A percentile compares a stretch with the other conserved stretches of the same genome.
Evolutionary conservation across 495 filamentous ascomycete species (phyloP).

Genomic region (Neurospora discreta): DNA sequence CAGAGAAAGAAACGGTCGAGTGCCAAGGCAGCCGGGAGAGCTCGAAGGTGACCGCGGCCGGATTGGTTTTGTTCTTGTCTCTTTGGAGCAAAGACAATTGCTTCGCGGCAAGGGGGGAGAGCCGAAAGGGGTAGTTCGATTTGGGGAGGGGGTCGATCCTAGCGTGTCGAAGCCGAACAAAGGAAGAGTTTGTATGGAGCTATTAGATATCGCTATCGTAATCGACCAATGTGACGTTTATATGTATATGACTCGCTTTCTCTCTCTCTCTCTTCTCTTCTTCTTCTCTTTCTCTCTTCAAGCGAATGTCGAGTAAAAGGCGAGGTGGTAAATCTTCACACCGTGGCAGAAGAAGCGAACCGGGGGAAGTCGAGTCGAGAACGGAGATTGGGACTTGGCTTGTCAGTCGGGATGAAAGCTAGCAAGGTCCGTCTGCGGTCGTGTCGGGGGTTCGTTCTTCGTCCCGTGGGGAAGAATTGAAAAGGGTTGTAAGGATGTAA

Average conservation of each 20-base stretch:
- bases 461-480: not conserved
- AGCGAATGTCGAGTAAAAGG: constrained; percentile 18
- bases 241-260: not conserved
- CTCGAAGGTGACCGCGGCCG: not conserved
- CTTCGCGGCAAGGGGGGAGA: constrained; percentile 1
- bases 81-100: constrained; percentile 13
- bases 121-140: constrained; percentile 9
- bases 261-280: not conserved
- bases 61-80: not conserved
- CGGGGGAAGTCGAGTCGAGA: not conserved
- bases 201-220: constrained; percentile 20
- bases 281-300: not conserved
- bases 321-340: not conserved
- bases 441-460: not conserved
- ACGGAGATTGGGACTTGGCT: not conserved
- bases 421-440: not conserved
- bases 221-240: constrained; percentile 4
- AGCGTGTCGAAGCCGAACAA: constrained; percentile 9
- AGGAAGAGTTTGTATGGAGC: constrained; percentile 6
- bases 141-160: not conserved
- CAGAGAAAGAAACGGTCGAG: constrained; percentile 18
- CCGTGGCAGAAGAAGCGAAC: not conserved
- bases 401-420: not conserved
- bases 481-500: not conserved
- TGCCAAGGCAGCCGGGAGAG: constrained; percentile 7